Evolutionary conservation across 768 basidiomycete genomes (phyloP), one percentile per base, ranked within the genome.

Genomic region (Amanita phalloides): DNA sequence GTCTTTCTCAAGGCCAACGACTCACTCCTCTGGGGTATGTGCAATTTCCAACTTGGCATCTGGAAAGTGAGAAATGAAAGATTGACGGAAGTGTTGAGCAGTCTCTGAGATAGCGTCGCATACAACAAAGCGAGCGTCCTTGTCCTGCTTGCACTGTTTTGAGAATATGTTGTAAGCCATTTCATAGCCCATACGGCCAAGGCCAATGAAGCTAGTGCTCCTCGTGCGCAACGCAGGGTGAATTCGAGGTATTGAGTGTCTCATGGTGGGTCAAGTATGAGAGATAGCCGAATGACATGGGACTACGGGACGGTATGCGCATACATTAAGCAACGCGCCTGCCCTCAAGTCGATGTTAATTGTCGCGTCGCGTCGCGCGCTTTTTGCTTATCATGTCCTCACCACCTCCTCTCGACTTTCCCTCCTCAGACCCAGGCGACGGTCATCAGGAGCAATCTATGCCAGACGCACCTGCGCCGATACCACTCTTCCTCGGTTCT

Each of bases 151-250:
- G 53, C 79, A 69, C 56, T 76, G 76, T 64, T 88, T 89, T 0
- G 82, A 82, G 70, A 91, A 89, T 46, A 92, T 76, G 65, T 93
- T 93, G 65, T 73, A 76, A 11, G 78, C 78, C 91, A 93, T 93
- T 64, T 90, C 84, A 41, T 79, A 80, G 38, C 90, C 90, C 90
- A 94, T 93, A 41, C 83, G 76, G 37, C 90, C 90, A 10, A 94
- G 77, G 7, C 91, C 90, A 48, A 94, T 84, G 69, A 94, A 92
- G 49, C 79, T 82, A 32, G 82, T 78, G 62, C 74, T 79, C 49
- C 70, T 77, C 20, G 66, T 60, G 35, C 80, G 76, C 36, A 62
- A 46, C 4, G 62, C 56, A 9, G 62, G 58, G 36, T 73, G 71
- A 44, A 82, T 64, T 35, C 64, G 62, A 36, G 71, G 68, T 47